Percentiles rank a stretch among this genome's conserved stretches.
These are phyloP conservation scores for Hymenoscyphus repandus DNA, from an alignment of 2,329 filamentous ascomycete genomes.

Conservation along the genomic window DNA sequence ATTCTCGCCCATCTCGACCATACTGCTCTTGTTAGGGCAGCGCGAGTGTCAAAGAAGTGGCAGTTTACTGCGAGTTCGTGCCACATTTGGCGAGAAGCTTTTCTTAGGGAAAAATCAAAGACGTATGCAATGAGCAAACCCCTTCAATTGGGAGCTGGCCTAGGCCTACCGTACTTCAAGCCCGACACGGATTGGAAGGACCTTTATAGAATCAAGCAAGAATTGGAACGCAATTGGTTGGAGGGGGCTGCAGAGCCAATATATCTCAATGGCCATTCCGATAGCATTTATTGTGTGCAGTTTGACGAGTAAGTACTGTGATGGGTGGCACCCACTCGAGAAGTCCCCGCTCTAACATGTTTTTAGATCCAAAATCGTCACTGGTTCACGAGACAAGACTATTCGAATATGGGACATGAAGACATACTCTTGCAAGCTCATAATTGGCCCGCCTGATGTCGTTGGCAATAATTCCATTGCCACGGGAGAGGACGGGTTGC, in stretches of 20 bases:
- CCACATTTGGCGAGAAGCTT: conserved; percentile 60
- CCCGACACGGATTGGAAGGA: conserved; percentile 77
- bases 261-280: conserved; percentile 87
- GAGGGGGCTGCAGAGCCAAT: conserved; percentile 72
- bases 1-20: conserved; percentile 53
- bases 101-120: conserved; percentile 53
- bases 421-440: conserved; percentile 75
- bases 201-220: conserved; percentile 72
- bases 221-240: conserved; percentile 76
- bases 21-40: conserved; percentile 42
- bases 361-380: conserved; percentile 82
- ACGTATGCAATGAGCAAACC: conserved; percentile 54
- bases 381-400: conserved; percentile 89
- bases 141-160: conserved; percentile 47
- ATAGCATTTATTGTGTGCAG: conserved; percentile 96
- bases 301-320: conserved; percentile 75
- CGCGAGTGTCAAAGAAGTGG: conserved; percentile 49
- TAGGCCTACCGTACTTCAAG: conserved; percentile 49
- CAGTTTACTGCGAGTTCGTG: conserved; percentile 42
- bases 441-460: conserved; percentile 75
- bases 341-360: conserved; percentile 31
- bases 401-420: conserved; percentile 95
- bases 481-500: conserved; percentile 44
- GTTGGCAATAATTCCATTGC: conserved; percentile 48
- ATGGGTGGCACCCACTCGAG: neutral